phyloP scores from a whole-genome alignment of 164 flowering plant genomes.

The Annona cherimola region DNA sequence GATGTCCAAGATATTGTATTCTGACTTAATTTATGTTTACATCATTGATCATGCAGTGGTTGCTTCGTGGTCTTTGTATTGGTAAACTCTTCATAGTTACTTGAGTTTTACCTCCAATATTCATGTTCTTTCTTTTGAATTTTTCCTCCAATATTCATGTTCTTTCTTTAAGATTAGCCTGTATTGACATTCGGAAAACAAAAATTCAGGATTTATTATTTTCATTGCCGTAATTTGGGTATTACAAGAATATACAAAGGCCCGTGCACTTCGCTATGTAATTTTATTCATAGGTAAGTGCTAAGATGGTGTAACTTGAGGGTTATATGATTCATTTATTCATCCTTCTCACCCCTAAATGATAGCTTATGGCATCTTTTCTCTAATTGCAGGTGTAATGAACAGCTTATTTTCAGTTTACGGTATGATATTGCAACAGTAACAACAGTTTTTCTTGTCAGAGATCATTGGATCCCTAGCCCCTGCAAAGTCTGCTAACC shows the following conservation, averaged over 20 bases:
- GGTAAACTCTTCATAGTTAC: slow-evolving; percentile 38
- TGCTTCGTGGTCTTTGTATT: slow-evolving; percentile 89
- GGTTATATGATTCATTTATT: background rate
- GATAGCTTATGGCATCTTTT: background rate
- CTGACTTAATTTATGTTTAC: background rate
- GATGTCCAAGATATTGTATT: background rate
- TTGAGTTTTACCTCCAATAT: too few relatives aligned
- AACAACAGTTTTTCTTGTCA: background rate
- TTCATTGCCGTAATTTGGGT: slow-evolving; percentile 77
- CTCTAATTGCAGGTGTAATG: slow-evolving; percentile 67
- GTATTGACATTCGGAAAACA: slow-evolving; percentile 1
- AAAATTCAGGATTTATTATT: slow-evolving; percentile 70
- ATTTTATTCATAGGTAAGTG: slow-evolving; percentile 83
- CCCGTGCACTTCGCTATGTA: slow-evolving; percentile 71
- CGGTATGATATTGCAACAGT: slow-evolving; percentile 35
- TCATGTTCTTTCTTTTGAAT: background rate
- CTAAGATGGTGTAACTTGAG: background rate
- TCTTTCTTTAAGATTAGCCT: background rate
- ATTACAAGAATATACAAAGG: slow-evolving; percentile 70
- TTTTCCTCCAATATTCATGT: too few relatives aligned
- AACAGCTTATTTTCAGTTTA: slow-evolving; percentile 88
- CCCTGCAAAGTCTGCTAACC: background rate
- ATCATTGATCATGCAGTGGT: slow-evolving; percentile 54
- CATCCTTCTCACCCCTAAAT: background rate
- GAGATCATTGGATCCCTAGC: background rate